Conservation (phyloP, 768 basidiomycete species). For the Termitomyces titanicus region DNA sequence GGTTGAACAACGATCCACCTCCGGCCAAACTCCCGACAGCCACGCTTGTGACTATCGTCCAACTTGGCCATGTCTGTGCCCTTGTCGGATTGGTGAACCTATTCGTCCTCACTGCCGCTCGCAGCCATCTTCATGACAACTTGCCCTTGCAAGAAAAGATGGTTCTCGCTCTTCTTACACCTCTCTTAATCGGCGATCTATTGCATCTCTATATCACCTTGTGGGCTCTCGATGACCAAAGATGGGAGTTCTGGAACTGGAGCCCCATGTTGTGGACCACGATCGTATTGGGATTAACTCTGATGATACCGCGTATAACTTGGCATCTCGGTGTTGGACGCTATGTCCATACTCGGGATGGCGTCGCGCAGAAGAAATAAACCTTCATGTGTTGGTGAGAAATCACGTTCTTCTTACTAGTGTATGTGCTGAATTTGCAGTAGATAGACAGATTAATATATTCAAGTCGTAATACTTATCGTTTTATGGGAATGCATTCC, state of each 20-base stretch:
- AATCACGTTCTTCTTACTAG: background rate
- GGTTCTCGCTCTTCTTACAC: slow-evolving; percentile 56
- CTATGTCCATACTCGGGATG: slow-evolving; percentile 66
- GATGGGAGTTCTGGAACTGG: slow-evolving; percentile 62
- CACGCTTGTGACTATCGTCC: slow-evolving; percentile 65
- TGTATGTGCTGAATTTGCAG: background rate
- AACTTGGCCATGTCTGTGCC: slow-evolving; percentile 76
- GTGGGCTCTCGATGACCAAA: slow-evolving; percentile 72
- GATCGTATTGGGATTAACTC: slow-evolving; percentile 53
- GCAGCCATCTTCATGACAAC: slow-evolving; percentile 53
- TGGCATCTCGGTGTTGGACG: slow-evolving; percentile 78
- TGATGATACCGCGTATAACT: slow-evolving; percentile 66
- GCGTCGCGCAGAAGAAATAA: slow-evolving; percentile 21
- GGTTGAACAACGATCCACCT: slow-evolving; percentile 48
- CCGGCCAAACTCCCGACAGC: slow-evolving; percentile 52
- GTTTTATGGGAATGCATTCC: background rate
- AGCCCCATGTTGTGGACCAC: slow-evolving; percentile 70
- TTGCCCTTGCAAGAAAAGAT: slow-evolving; percentile 74
- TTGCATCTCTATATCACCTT: slow-evolving; percentile 64
- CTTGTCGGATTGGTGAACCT: slow-evolving; percentile 69
- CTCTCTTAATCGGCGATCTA: slow-evolving; percentile 68
- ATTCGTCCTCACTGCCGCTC: slow-evolving; percentile 59
- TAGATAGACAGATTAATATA: background rate
- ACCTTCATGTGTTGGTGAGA: slow-evolving; percentile 1
- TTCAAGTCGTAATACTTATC: background rate